Conservation (phyloP, 208 protist genomes). For the Crithidia mellificae region DNA sequence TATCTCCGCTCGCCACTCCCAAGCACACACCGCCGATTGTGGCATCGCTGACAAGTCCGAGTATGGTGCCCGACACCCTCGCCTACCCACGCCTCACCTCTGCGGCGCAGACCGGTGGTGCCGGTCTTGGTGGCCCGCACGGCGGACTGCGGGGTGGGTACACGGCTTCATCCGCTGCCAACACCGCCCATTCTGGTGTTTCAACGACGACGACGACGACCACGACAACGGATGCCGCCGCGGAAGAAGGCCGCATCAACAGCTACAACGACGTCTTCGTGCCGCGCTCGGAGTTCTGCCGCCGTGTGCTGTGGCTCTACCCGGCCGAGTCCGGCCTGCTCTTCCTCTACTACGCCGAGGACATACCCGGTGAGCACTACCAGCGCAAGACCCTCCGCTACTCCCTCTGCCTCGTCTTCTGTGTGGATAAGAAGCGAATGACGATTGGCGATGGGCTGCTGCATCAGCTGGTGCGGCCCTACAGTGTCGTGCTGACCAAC, state of each 20-base stretch:
- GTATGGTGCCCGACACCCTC: background rate
- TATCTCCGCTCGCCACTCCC: conserved; percentile 19
- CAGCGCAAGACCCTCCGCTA: conserved; percentile 83
- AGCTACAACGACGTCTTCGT: conserved; percentile 81
- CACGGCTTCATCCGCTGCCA: background rate
- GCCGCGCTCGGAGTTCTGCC: conserved; percentile 77
- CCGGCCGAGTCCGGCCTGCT: conserved; percentile 68
- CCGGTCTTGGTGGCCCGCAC: background rate
- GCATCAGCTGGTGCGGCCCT: conserved; percentile 61
- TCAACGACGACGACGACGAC: too few relatives aligned
- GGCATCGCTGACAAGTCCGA: background rate
- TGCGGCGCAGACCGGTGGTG: background rate
- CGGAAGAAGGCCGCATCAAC: conserved; percentile 28
- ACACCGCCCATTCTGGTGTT: too few relatives aligned
- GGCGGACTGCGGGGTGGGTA: background rate
- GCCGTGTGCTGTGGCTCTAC: conserved; percentile 70
- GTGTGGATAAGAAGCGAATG: conserved; percentile 50
- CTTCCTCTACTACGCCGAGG: conserved; percentile 82
- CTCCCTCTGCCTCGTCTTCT: conserved; percentile 79
- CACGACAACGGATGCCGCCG: too few relatives aligned
- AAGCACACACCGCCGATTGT: conserved; percentile 4
- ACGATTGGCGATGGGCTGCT: conserved; percentile 54
- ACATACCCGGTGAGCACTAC: conserved; percentile 83
- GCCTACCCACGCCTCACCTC: background rate
- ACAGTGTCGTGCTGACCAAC: conserved; percentile 72